Base-by-base conservation (phyloP, 2,329 filamentous ascomycete genomes). In the Talaromyces rugulosus region DNA sequence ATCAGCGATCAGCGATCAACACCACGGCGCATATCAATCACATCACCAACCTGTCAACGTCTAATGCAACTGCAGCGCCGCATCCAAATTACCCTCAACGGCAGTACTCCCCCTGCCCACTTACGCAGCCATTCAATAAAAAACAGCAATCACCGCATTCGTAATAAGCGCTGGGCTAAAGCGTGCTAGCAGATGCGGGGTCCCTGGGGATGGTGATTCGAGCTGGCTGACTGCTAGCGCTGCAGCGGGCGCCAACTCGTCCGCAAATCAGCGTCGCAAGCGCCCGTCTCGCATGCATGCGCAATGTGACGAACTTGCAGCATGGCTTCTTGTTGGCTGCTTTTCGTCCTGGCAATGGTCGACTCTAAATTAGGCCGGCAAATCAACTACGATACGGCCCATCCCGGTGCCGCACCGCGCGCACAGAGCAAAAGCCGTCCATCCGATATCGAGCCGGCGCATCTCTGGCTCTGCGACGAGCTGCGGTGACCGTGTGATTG, bases 301-400 rank as follows among this genome's bases (percentile, higher is more conserved):
- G 33, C 23, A 40, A 56, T 62, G 61, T 62, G 61, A 62, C 61
- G 56, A 59, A 54, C 61, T 27, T 62, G 61, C 61, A 62, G 61
- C 36, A 34, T 18, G 53, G 33, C 18, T 55, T 54, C 60, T 59
- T 28, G 53, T 59, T 62, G 61, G 61, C 52, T 53, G 28, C 3
- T 18, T 18, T 11, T 9, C 18, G 6, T 18, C 44, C 23, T 27
- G 18, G 27, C 44, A 47, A 47, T 47, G 23, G 18, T 9, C 8
- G n/a, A 23, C 44, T 47, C 18, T 27, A 47, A 47, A 23, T 47
- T 47, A 47, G 44, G 7, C 44, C 44, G 44, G 44, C 44, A 47
- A 47, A 47, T 47, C 44, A 47, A 11, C 18, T 7, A 12, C 42
- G 42, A 47, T 47, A 47, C 42, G 42, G 42, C n/a, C 42, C 42